Base-by-base conservation (phyloP, 1,284 basidiomycete genomes). In the Trichosporon ovoides region DNA sequence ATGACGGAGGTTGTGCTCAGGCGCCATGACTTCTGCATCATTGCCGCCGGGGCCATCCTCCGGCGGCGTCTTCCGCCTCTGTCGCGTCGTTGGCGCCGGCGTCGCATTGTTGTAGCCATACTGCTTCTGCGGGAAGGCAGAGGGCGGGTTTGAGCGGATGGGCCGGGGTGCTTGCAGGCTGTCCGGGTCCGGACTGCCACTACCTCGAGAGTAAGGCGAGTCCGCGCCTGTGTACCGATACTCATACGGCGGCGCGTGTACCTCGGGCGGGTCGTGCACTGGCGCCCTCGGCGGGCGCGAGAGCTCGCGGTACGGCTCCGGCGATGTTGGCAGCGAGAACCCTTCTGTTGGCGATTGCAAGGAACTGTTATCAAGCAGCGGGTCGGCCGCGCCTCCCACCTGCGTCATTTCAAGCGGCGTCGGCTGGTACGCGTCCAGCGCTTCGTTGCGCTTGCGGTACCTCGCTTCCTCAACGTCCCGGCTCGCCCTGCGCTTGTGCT, bases 401-500 rank as follows among this genome's bases (percentile, higher is more conserved):
- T 48, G 43, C 24, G 43, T 48, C 43, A 48, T 48, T 22, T 48
- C 43, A 7, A 48, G 24, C 24, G 43, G 22, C 16, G 43, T 31
- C 16, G 43, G 43, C 22, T 28, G 14, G 12, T 43, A 43, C 43
- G 24, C 24, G 16, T 48, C 43, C 9, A 16, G 9, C 13, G 28
- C 28, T 31, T 31, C 28, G 28, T 31, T 31, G 9, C 43, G 43
- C 43, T 48, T 48, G 43, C 28, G 43, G 43, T 28, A 48, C 43
- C 43, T 22, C 24, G 43, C 43, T 16, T 28, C 43, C 43, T 58
- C 57, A 16, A 35, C 19, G 52, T 53, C 35, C 11, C 33, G 33
- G 38, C 46, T n/a, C 36, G 22, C 20, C 16, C 20, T 10, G 52
- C 52, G 40, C 18, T 38, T 40, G 37, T 64, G 64, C 28, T 60